Base-by-base conservation (phyloP, 2,329 filamentous ascomycete species). In the Botrytis byssoidea region DNA sequence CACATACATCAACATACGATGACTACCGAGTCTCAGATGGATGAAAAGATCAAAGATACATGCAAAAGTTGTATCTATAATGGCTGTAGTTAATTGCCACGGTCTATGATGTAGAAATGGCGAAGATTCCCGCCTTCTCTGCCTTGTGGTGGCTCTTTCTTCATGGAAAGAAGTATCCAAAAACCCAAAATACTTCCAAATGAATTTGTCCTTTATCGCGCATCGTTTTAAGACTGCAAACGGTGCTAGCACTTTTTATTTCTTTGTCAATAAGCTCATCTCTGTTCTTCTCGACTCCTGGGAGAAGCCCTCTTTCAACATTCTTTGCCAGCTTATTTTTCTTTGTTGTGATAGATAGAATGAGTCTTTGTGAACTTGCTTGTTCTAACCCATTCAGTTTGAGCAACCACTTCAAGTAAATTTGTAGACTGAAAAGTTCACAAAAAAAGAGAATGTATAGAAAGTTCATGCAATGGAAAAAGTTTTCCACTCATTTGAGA, bases 271-370 rank as follows among this genome's bases (percentile, higher is more conserved):
- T 18, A 32, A 69, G 18, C 25, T 6, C 12, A 29, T 69, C 16
- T n/a, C n/a, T 32, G n/a, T 25, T n/a, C 35, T 68, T 40, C 20
- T 57, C 48, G 20, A 32, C 4, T 57, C 4, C n/a, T 32, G 18
- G 7, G 18, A 57, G 22, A 32, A 32, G 10, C n/a, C 22, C n/a
- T 32, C 48, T 69, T 57, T 69, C 48, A 42, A 10, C n/a, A 29
- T 67, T 42, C 48, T 68, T 57, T 68, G 10, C 40, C 20, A 6
- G 4, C 9, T 29, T 25, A 22, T 25, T 22, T 16, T n/a, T 57
- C 66, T 69, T 69, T 69, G 48, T 57, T 20, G 51, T 20, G 7
- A 69, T 59, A 25, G 7, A 40, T 42, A 69, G 48, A 44, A 57
- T 57, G n/a, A 69, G 18, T 44, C 35, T 44, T 69, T 57, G 35